Evolutionary conservation across 108 stramenopile genomes (phyloP).

Genomic region (Cyclostephanos tholiformis): DNA sequence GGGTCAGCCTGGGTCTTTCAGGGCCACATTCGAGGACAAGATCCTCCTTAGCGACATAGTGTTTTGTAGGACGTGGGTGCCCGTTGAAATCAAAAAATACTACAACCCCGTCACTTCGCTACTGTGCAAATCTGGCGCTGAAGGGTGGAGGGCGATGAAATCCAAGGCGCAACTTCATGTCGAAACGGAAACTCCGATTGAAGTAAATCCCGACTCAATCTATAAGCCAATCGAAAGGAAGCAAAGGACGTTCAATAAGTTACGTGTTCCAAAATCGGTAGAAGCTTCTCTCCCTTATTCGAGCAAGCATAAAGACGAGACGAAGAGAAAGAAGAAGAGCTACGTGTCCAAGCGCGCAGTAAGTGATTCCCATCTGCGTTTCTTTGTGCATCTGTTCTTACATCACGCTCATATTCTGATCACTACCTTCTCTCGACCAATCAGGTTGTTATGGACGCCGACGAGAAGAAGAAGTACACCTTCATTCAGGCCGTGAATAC

Average conservation of each 20-base stretch:
- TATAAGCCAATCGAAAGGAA: constrained; percentile 96
- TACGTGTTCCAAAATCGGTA: constrained; percentile 87
- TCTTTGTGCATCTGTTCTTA: neutral
- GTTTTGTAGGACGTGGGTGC: constrained; percentile 98
- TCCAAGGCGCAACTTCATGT: constrained; percentile 90
- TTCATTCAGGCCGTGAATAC: constrained; percentile 86
- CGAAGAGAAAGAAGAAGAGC: constrained; percentile 67
- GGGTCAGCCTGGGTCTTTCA: constrained; percentile 90
- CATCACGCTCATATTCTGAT: constrained; percentile 12
- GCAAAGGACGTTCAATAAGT: constrained; percentile 78
- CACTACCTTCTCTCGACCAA: neutral
- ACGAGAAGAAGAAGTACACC: constrained; percentile 77
- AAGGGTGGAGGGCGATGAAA: constrained; percentile 91
- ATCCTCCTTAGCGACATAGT: constrained; percentile 96
- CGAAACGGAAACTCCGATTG: constrained; percentile 88
- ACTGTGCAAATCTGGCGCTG: constrained; percentile 54
- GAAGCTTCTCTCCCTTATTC: constrained; percentile 93
- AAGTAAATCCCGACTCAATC: constrained; percentile 94
- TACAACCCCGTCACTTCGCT: constrained; percentile 97
- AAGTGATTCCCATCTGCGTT: constrained; percentile 17
- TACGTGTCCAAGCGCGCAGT: constrained; percentile 84
- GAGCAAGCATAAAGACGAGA: constrained; percentile 90
- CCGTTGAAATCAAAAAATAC: constrained; percentile 90
- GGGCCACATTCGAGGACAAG: constrained; percentile 99
- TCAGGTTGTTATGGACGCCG: constrained; percentile 74